Base-by-base conservation (phyloP, 129 eudicot genomes). In the Chrysanthemum seticuspe region DNA sequence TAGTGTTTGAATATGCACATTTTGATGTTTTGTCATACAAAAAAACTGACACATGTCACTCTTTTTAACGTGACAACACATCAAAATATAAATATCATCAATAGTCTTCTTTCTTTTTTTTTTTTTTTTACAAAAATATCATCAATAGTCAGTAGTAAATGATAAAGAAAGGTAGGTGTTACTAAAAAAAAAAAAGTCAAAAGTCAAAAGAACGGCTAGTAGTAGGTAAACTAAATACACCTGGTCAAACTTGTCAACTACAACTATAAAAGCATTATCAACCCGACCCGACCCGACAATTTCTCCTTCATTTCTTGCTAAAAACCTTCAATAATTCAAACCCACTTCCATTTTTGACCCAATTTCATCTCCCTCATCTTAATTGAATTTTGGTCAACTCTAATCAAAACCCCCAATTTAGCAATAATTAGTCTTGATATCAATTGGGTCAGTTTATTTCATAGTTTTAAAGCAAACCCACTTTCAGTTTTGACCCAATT, bases 321-420 rank as follows among this genome's bases (percentile, higher is more conserved):
- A 40, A 40, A 40, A 40, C 4, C 61, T 58, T 58, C 63, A 77
- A 76, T 68, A 69, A 77, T 61, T 69, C 81, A 71, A 69, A 36
- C 23, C 56, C 62, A 36, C 29, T 18, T 27, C 60, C 51, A 73
- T 14, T 47, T 23, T 48, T 25, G 15, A 49, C 61, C 49, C 61
- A 62, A 69, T 77, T 52, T 54, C 44, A 67, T 66, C 48, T 23
- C 47, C 60, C 27, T 64, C 65, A 49, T 12, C 47, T 18, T 45
- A 62, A 63, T 78, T 71, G 25, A 51, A 53, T 52, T 62, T 72
- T 63, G 7, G 76, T 78, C 81, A 71, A 78, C 81, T 53, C 72
- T 63, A 40, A 40, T 50, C 31, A 50, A 61, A 27, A 65, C 23
- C 78, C 40, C 64, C 52, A 72, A 3, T 62, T 56, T 34, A 2